Base-by-base conservation (phyloP, 2,329 filamentous ascomycete species). In the Magnaporthales sp. region DNA sequence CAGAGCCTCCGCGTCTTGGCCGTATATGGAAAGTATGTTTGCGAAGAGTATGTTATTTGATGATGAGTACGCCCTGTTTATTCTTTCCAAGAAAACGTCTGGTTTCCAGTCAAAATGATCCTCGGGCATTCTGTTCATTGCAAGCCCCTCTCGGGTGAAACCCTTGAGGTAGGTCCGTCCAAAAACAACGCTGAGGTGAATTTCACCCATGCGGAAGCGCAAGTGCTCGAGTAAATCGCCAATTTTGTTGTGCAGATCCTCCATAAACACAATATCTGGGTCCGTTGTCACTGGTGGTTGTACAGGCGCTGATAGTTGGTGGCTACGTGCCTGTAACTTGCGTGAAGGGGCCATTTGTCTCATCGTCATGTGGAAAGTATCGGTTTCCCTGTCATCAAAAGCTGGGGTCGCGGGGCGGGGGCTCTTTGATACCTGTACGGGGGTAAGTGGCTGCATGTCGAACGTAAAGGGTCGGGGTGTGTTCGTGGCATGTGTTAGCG, bases 101-200 rank as follows among this genome's bases (percentile, higher is more conserved):
- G 70, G 67, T 1, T 30, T n/a, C 74, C 74, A 76, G 32, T 73
- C 73, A 10, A 68, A 63, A 32, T 71, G 70, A 1, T 64, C 54
- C 24, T 71, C 65, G 1, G 68, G 67, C 0, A 58, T 65, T 2
- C 51, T 22, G 54, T 76, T 76, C 30, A 66, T 71, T 1, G 74
- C 72, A 0, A 74, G 68, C 1, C 70, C 72, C 7, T 38, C 70
- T 1, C 64, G 54, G 7, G 67, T 69, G 15, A 72, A 66, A 3
- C 68, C 66, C 26, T 68, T 68, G 3, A 76, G 54, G 46, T 74
- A 72, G 31, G 72, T 68, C 6, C 75, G 72, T 3, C 75, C 75
- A 10, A 77, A 66, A 10, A 75, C 74, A 0, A 70, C 73, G 26
- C 70, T 67, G 46, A 76, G 60, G 6, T 66, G 66, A 13, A 75